phyloP scores from a whole-genome alignment of 2,329 filamentous ascomycete species.

The Sarocladiaceae sp. region DNA sequence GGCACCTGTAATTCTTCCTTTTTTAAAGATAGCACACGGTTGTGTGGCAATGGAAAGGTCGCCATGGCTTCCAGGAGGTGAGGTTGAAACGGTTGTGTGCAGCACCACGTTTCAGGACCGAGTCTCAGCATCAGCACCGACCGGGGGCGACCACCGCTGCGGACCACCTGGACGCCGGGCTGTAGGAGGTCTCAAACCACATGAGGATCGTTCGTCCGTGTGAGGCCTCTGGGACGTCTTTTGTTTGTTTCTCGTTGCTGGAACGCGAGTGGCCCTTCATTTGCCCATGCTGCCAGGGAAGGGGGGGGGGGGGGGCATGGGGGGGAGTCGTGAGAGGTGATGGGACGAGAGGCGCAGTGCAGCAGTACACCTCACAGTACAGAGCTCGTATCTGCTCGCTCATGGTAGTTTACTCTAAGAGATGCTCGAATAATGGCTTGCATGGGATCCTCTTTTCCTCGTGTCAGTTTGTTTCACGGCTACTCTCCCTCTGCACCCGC shows the following conservation, averaged over 20 bases:
- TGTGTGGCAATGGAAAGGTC: not conserved
- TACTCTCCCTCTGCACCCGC: too few species aligned
- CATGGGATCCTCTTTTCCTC: too few species aligned
- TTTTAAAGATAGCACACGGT: too few species aligned
- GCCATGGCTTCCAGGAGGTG: not conserved
- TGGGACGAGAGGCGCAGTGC: not conserved
- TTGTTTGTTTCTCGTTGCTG: not conserved
- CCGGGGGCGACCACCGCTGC: not conserved
- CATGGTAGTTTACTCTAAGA: too few species aligned
- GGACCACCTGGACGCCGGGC: not conserved
- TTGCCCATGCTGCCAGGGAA: too few species aligned
- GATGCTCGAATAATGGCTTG: too few species aligned
- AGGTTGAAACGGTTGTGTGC: conserved; percentile 4
- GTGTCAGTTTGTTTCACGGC: too few species aligned
- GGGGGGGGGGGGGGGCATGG: too few species aligned
- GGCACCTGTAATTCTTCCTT: not conserved
- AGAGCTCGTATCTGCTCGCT: too few species aligned
- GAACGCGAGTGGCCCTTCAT: not conserved
- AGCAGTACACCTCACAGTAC: too few species aligned
- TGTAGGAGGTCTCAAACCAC: too few species aligned
- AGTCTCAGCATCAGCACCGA: conserved; percentile 1
- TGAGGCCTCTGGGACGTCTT: not conserved
- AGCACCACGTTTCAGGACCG: conserved; percentile 8
- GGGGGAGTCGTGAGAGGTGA: too few species aligned
- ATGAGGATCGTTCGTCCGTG: conserved; percentile 1